Base-by-base conservation (phyloP, 768 basidiomycete genomes). In the Lyophyllum semitale region DNA sequence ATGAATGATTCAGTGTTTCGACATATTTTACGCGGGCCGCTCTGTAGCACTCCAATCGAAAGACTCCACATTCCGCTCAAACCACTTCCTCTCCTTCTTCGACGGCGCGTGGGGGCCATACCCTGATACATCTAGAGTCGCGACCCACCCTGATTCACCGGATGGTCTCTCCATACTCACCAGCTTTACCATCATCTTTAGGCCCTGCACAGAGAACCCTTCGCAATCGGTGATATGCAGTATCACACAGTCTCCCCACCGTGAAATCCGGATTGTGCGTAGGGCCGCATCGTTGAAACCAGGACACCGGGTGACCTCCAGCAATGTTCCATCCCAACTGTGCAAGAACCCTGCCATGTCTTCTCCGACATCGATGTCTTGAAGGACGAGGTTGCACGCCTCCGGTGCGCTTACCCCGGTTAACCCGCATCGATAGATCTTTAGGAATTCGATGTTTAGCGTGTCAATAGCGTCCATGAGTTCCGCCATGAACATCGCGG, bases 1-100 rank as follows among this genome's bases (percentile, higher is more conserved):
- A n/a, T n/a, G n/a, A n/a, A n/a, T n/a, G n/a, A n/a, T n/a, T n/a
- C n/a, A n/a, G n/a, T n/a, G n/a, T n/a, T n/a, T n/a, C n/a, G n/a
- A n/a, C n/a, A n/a, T n/a, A n/a, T n/a, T n/a, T n/a, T n/a, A n/a
- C n/a, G n/a, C n/a, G n/a, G n/a, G n/a, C 17, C 73, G 71, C 63
- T 82, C 82, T 71, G 80, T 78, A 11, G 35, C 35, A 8, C 15
- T 13, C 65, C 35, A 37, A 11, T 3, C 5, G 15, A 37, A 37
- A 5, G 7, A n/a, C 8, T 37, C 15, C 6, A 37, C 12, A 4
- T 17, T 5, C 15, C 12, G 6, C 7, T 37, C 15, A n/a, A 37
- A 37, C 35, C 35, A 37, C 35, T 37, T n/a, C 35, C 8, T 8
- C 35, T 37, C 35, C 17, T 11, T n/a, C 12, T 37, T 13, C 35